Base-by-base conservation (phyloP, 495 filamentous ascomycete species). In the Pyrenopolyporus hunteri region DNA sequence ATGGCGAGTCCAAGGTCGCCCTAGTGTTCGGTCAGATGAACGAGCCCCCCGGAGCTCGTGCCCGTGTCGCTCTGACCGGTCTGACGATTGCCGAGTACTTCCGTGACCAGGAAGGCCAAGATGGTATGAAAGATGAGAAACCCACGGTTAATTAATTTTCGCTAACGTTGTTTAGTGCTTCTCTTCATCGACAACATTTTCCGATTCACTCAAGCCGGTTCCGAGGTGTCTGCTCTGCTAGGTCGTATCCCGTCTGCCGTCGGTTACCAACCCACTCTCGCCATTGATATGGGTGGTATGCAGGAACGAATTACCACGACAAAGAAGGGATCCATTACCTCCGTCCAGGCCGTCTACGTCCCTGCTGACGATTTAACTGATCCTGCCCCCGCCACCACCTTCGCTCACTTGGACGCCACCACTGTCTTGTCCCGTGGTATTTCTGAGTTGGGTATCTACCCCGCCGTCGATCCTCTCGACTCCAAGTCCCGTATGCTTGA, bases 161-260 rank as follows among this genome's bases (percentile, higher is more conserved):
- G 45, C 63, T 68, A 60, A 69, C 11, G 13, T 6, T 20, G 17
- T 4, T 0, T 49, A 88, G 91, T 96, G 89, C 87, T 96, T 75
- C 90, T 96, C 79, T 96, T 93, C 85, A 97, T 97, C 80, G 94
- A 98, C 90, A 98, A 98, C 87, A 98, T 98, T 81, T 97, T 97
- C 91, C 91, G 94, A 75, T 98, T 98, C 90, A 98, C 94, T 71
- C 95, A 98, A 84, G 94, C 94, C 78, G 94, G 94, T 91, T 98
- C 94, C 74, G 94, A 98, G 83, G 94, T 98, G 87, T 98, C 95
- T 83, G 94, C 94, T 74, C 86, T 98, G 76, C 87, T 98, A 52
- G 94, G 94, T 85, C 94, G 94, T 92, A 98, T 98, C 75, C 94
- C 94, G 78, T 98, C 94, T 85, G 94, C 94, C 76, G 94, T 98